These are phyloP conservation scores for Sugiyamaella floridensis DNA, from an alignment of 805 yeast genomes.

Conservation along the genomic window DNA sequence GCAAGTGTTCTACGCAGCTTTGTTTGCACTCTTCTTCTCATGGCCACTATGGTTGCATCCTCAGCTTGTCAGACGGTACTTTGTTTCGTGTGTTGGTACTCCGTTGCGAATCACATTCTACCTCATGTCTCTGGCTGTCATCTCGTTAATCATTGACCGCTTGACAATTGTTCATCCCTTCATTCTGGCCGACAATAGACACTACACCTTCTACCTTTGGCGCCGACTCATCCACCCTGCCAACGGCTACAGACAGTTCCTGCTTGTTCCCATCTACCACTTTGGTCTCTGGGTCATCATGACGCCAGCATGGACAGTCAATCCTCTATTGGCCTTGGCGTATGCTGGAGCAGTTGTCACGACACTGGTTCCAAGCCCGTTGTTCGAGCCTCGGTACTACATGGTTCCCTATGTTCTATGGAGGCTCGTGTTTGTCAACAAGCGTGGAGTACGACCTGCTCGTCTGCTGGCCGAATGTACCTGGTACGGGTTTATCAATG, in stretches of 20 bases:
- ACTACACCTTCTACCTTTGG: constrained; percentile 83
- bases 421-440: constrained; percentile 45
- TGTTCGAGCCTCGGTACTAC: constrained; percentile 90
- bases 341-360: constrained; percentile 46
- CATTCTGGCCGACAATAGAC: constrained; percentile 88
- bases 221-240: constrained; percentile 50
- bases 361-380: constrained; percentile 80
- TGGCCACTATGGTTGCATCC: constrained; percentile 65
- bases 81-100: constrained; percentile 28
- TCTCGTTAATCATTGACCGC: constrained; percentile 13
- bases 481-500: constrained; percentile 57
- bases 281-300: constrained; percentile 29
- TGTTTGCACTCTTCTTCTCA: constrained; percentile 58
- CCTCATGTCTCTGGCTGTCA: constrained; percentile 7
- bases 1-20: constrained; percentile 72
- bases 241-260: constrained; percentile 33
- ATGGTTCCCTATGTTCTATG: constrained; percentile 73
- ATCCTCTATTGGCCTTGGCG: constrained; percentile 28
- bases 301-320: constrained; percentile 29
- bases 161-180: constrained; percentile 80
- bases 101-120: constrained; percentile 10
- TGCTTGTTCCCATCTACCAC: constrained; percentile 66
- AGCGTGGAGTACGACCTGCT: not conserved
- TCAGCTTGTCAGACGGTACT: constrained; percentile 37
- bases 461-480: constrained; percentile 48